phyloP scores from a whole-genome alignment of 1,139 yeast species.

The Candida labiduridarum region DNA sequence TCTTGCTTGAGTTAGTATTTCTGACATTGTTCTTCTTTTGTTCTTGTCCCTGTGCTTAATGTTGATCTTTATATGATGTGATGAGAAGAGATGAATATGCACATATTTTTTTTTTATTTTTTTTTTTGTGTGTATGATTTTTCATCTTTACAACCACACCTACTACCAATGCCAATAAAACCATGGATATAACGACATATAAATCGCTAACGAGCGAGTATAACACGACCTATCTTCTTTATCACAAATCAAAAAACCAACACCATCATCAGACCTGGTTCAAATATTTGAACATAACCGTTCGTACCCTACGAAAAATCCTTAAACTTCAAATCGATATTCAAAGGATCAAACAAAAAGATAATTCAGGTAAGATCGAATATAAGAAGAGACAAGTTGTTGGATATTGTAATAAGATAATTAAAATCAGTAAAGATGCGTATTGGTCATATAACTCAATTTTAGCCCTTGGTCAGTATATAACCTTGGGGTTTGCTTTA shows the following conservation, averaged over 20 bases:
- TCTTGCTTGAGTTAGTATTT: constrained; percentile 24
- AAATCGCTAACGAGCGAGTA: constrained; percentile 43
- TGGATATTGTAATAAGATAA: constrained; percentile 35
- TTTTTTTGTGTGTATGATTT: background rate
- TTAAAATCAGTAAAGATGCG: constrained; percentile 47
- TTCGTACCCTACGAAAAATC: constrained; percentile 54
- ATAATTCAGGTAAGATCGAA: constrained; percentile 7
- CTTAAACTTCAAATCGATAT: constrained; percentile 24
- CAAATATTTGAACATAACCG: constrained; percentile 64
- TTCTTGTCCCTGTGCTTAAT: background rate
- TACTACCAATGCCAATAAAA: no score
- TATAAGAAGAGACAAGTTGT: constrained; percentile 21
- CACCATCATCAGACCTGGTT: constrained; percentile 81
- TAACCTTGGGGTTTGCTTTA: constrained; percentile 71
- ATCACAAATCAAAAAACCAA: constrained; percentile 76
- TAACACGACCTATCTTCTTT: constrained; percentile 58
- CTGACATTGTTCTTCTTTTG: constrained; percentile 12
- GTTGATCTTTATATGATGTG: constrained; percentile 4
- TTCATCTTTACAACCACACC: background rate
- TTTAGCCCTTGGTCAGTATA: constrained; percentile 76
- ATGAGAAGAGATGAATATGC: background rate
- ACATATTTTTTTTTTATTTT: background rate
- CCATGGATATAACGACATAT: constrained; percentile 16
- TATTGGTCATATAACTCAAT: constrained; percentile 65
- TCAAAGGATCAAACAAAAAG: constrained; percentile 17